These are phyloP conservation scores for Rhodotorula sp. DNA, from an alignment of 1,284 basidiomycete genomes.

Conservation along the genomic window DNA sequence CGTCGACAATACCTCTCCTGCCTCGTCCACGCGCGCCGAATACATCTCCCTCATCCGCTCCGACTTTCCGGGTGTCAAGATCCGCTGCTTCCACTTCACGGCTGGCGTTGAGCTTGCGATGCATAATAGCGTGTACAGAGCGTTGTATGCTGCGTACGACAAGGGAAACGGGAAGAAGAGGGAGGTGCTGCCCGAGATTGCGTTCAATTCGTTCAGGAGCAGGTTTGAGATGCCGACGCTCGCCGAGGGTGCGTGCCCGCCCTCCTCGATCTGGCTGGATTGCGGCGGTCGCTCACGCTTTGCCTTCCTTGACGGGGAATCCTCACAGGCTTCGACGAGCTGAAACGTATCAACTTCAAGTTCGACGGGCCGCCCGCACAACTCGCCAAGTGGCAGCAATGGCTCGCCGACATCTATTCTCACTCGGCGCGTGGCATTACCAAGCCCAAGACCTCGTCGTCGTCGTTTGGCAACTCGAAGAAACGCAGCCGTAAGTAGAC, in stretches of 20 bases:
- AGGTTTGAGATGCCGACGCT: conserved; percentile 13
- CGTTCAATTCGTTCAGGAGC: conserved; percentile 14
- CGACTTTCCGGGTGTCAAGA: conserved; percentile 18
- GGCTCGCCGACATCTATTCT: conserved; percentile 22
- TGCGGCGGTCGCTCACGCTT: background rate
- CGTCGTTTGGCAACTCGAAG: no score
- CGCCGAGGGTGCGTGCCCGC: conserved; percentile 22
- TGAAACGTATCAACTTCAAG: conserved; percentile 72
- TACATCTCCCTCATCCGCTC: conserved; percentile 65
- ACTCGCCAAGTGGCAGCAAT: conserved; percentile 14
- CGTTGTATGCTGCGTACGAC: conserved; percentile 46
- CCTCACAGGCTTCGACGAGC: conserved; percentile 68
- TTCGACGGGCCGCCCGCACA: conserved; percentile 59
- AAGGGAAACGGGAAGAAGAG: conserved; percentile 13
- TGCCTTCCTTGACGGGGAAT: background rate
- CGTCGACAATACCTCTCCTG: conserved; percentile 83
- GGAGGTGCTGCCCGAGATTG: conserved; percentile 26
- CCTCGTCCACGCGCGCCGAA: conserved; percentile 62
- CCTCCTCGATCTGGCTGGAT: background rate
- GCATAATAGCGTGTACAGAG: conserved; percentile 54
- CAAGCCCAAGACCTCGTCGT: no score
- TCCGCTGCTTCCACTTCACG: conserved; percentile 62
- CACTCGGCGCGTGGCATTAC: no score
- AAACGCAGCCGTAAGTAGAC: no score
- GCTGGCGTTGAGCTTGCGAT: conserved; percentile 72